phyloP scores from a whole-genome alignment of 768 basidiomycete species.

The Solioccasus polychromus region DNA sequence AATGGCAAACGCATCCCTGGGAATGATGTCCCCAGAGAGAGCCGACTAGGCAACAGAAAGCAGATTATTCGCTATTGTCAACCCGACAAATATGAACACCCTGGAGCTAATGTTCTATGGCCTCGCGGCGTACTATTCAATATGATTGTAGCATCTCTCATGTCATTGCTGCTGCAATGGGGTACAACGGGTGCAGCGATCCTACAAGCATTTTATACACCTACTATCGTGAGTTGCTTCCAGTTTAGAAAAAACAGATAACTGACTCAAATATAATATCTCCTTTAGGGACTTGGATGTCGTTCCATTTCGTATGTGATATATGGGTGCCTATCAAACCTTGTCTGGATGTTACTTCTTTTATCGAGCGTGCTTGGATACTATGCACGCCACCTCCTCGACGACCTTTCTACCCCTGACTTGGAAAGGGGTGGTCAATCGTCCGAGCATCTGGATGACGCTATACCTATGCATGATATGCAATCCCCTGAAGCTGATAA shows the following conservation, averaged over 20 bases:
- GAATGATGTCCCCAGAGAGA: conserved; percentile 9
- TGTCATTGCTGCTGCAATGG: conserved; percentile 34
- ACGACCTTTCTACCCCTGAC: neutral
- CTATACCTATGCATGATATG: neutral
- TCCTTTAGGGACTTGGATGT: conserved; percentile 33
- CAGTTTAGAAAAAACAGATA: no score
- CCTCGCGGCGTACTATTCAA: conserved; percentile 23
- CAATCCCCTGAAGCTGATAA: neutral
- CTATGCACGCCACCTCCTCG: conserved; percentile 10
- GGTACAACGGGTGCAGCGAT: conserved; percentile 29
- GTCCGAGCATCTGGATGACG: no score
- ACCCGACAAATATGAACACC: conserved; percentile 1
- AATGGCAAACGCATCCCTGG: neutral
- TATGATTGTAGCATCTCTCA: conserved; percentile 29
- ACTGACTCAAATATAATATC: no score
- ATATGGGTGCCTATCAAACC: conserved; percentile 29
- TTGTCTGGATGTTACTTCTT: conserved; percentile 31
- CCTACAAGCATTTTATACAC: conserved; percentile 28
- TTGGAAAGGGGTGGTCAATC: neutral
- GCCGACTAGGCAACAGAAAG: conserved; percentile 16
- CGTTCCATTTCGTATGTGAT: conserved; percentile 32
- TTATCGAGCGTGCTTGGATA: conserved; percentile 27
- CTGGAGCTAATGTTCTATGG: conserved; percentile 9
- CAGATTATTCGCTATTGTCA: conserved; percentile 24
- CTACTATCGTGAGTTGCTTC: conserved; percentile 23